These are phyloP conservation scores for Aureobasidium musti DNA, from an alignment of 2,329 filamentous ascomycete genomes.

Conservation along the genomic window DNA sequence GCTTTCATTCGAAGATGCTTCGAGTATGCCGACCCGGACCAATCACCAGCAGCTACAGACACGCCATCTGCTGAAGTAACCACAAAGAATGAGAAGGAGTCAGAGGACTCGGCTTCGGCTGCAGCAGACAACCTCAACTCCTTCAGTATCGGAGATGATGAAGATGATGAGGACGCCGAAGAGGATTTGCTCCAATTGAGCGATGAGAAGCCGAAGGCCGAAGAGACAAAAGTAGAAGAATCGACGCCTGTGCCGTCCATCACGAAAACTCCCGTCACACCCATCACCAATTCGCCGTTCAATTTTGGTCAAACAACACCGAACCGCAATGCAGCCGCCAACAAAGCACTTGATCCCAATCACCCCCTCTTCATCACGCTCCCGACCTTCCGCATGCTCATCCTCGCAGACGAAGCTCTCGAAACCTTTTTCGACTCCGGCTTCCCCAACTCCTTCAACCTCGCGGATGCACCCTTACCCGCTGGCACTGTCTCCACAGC, in stretches of 20 bases:
- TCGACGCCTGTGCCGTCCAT: slow-evolving; percentile 25
- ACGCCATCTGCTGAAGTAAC: slow-evolving; percentile 31
- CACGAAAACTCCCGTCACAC: slow-evolving; percentile 23
- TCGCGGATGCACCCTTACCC: slow-evolving; percentile 64
- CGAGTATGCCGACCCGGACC: slow-evolving; percentile 94
- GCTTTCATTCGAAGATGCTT: slow-evolving; percentile 96
- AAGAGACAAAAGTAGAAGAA: slow-evolving; percentile 29
- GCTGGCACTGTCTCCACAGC: slow-evolving; percentile 57
- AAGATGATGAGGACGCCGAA: slow-evolving; percentile 39
- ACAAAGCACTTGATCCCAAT: slow-evolving; percentile 86
- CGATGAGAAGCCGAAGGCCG: slow-evolving; percentile 42
- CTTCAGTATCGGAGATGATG: slow-evolving; percentile 76
- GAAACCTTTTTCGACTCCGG: slow-evolving; percentile 98
- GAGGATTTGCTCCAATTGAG: slow-evolving; percentile 63
- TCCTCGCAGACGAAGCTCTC: slow-evolving; percentile 90
- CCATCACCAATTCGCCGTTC: slow-evolving; percentile 34
- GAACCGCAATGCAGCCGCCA: slow-evolving; percentile 70
- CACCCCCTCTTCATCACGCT: slow-evolving; percentile 94
- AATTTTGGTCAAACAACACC: slow-evolving; percentile 34
- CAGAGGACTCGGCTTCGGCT: slow-evolving; percentile 39
- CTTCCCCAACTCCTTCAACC: slow-evolving; percentile 88
- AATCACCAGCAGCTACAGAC: slow-evolving; percentile 44
- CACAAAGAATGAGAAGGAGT: slow-evolving; percentile 32
- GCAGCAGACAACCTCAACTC: slow-evolving; percentile 53
- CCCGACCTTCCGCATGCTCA: slow-evolving; percentile 97